These are phyloP conservation scores for Inga oerstediana DNA, from an alignment of 306 rosid genomes.

Conservation along the genomic window DNA sequence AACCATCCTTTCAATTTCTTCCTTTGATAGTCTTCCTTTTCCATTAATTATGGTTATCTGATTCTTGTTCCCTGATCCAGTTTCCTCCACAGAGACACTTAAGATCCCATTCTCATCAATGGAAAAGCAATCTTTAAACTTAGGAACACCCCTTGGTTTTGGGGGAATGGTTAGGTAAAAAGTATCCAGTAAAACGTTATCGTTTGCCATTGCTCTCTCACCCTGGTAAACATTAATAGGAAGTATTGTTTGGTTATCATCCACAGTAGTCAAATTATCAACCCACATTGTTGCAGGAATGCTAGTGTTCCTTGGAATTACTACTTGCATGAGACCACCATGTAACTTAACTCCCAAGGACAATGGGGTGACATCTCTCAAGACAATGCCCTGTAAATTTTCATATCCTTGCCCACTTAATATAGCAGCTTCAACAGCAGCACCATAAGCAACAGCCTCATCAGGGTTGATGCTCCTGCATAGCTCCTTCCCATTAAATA, in stretches of 20 bases:
- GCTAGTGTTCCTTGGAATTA: too few species aligned
- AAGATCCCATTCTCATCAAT: not conserved
- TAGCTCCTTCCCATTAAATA: too few species aligned
- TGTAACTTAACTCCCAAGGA: constrained; percentile 61
- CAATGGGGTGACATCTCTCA: constrained; percentile 50
- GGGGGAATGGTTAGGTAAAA: too few species aligned
- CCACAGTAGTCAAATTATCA: too few species aligned
- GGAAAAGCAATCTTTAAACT: not conserved
- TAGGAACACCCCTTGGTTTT: too few species aligned
- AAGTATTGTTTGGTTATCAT: too few species aligned
- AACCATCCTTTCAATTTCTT: not conserved
- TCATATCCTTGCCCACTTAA: not conserved
- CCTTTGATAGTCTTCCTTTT: not conserved
- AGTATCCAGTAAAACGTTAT: too few species aligned
- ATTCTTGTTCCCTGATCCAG: not conserved
- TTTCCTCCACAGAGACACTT: not conserved
- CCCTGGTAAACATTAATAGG: too few species aligned
- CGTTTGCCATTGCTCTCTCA: too few species aligned
- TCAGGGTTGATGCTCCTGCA: not conserved
- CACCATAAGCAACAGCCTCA: not conserved
- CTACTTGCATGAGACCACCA: constrained; percentile 37
- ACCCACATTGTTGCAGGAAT: too few species aligned
- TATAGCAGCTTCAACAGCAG: not conserved
- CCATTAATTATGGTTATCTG: not conserved
- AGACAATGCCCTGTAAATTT: not conserved